These are phyloP conservation scores for Rhodomyrtus psidioides DNA, from an alignment of 441 rosid genomes.

Conservation along the genomic window DNA sequence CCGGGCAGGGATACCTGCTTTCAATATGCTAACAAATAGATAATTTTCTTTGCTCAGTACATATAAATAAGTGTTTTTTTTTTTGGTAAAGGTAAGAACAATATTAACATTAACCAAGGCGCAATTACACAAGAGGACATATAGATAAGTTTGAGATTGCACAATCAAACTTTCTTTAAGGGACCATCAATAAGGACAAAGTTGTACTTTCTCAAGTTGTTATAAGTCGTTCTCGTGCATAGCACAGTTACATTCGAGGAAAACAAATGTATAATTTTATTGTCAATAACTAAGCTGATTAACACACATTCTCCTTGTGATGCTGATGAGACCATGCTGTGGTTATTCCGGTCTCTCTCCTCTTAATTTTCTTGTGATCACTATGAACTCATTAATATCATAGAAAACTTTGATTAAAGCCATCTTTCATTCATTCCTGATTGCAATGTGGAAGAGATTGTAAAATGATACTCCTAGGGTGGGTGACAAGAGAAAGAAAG, in stretches of 20 bases:
- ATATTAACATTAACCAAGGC: too few species aligned
- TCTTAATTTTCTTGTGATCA: not conserved
- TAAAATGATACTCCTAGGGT: not conserved
- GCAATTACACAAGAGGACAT: too few species aligned
- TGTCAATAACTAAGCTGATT: not conserved
- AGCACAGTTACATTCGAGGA: not conserved
- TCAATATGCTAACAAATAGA: not conserved
- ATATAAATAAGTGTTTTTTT: too few species aligned
- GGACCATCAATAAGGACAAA: not conserved
- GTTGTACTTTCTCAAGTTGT: not conserved
- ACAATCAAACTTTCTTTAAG: not conserved
- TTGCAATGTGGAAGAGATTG: not conserved
- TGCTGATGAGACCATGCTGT: not conserved
- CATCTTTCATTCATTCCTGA: not conserved
- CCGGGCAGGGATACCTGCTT: not conserved
- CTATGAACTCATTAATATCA: not conserved
- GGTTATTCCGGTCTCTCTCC: not conserved
- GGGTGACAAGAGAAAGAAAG: not conserved
- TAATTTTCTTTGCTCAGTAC: not conserved
- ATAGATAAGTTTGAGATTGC: not conserved
- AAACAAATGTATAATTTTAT: too few species aligned
- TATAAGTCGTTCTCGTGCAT: not conserved
- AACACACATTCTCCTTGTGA: not conserved
- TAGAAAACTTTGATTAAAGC: not conserved
- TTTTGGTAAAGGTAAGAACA: too few species aligned